phyloP scores from a whole-genome alignment of 257 asterid species.

The Nicotiana sylvestris region DNA sequence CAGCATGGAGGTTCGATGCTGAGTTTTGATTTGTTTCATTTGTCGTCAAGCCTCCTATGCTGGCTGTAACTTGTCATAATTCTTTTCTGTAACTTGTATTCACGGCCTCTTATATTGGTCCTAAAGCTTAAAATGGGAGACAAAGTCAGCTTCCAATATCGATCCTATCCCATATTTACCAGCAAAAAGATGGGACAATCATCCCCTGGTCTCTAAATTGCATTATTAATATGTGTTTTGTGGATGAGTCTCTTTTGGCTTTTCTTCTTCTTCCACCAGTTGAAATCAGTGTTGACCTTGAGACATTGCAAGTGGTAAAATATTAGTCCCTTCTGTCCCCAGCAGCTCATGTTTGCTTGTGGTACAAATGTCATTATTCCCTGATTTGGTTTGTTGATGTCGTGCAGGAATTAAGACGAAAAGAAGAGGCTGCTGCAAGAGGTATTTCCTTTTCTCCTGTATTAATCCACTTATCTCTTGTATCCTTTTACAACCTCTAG shows the following conservation, averaged over 20 bases:
- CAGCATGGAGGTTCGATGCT: background rate
- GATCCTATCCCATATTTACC: background rate
- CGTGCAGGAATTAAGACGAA: slow-evolving; percentile 18
- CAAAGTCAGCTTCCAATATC: background rate
- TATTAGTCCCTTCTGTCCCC: background rate
- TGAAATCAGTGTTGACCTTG: background rate
- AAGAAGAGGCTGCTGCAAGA: slow-evolving; percentile 61
- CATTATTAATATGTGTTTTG: background rate
- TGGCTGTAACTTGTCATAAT: background rate
- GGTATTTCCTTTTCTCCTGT: slow-evolving; percentile 36
- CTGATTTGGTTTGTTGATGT: slow-evolving; percentile 2
- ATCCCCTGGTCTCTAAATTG: background rate
- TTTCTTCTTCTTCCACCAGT: background rate
- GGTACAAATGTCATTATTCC: background rate
- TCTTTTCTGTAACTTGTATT: background rate
- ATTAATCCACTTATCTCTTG: background rate
- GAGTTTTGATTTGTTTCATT: background rate
- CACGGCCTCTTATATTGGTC: background rate
- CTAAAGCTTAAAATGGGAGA: background rate
- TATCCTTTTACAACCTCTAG: background rate
- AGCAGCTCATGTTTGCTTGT: background rate
- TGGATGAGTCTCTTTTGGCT: background rate
- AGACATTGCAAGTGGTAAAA: background rate
- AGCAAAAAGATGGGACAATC: background rate
- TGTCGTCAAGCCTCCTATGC: background rate